Evolutionary conservation across 2,329 filamentous ascomycete species (phyloP).

Genomic region (Ploettnerulaceae sp.): DNA sequence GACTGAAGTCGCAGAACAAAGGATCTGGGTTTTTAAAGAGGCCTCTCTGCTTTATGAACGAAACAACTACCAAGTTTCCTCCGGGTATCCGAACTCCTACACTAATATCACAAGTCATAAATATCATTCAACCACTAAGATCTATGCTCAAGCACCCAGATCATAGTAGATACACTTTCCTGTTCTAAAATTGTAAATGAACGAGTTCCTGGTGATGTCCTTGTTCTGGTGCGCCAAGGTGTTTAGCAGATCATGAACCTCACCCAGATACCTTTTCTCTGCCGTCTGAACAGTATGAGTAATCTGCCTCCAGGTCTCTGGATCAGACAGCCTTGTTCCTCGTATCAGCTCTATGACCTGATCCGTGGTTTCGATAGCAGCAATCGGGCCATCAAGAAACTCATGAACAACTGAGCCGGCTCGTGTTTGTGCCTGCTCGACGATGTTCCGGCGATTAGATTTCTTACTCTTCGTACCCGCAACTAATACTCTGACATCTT

Average conservation of each 20-base stretch:
- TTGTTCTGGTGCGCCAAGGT: conserved; percentile 56
- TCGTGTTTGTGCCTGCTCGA: conserved; percentile 67
- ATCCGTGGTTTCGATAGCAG: conserved; percentile 84
- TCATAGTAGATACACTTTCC: conserved; percentile 84
- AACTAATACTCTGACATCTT: conserved; percentile 80
- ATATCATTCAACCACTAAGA: conserved; percentile 3
- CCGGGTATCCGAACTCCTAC: conserved; percentile 6
- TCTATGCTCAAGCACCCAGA: conserved; percentile 47
- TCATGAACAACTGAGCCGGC: conserved; percentile 60
- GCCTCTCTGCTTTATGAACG: too few relatives aligned
- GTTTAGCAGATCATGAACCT: conserved; percentile 72
- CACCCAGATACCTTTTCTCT: conserved; percentile 76
- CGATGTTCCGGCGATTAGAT: conserved; percentile 78
- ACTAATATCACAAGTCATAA: neutral
- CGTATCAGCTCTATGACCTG: conserved; percentile 72
- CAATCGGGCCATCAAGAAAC: conserved; percentile 73
- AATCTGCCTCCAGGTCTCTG: conserved; percentile 76
- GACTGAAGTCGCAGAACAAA: too few relatives aligned
- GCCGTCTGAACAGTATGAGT: conserved; percentile 72
- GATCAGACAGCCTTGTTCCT: conserved; percentile 69
- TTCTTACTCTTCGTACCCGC: conserved; percentile 85
- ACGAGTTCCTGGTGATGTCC: conserved; percentile 63
- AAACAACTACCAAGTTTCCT: neutral
- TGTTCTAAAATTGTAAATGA: conserved; percentile 88
- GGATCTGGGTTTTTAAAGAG: too few relatives aligned